Base-by-base conservation (phyloP, 768 basidiomycete species). In the Zangia roseola region DNA sequence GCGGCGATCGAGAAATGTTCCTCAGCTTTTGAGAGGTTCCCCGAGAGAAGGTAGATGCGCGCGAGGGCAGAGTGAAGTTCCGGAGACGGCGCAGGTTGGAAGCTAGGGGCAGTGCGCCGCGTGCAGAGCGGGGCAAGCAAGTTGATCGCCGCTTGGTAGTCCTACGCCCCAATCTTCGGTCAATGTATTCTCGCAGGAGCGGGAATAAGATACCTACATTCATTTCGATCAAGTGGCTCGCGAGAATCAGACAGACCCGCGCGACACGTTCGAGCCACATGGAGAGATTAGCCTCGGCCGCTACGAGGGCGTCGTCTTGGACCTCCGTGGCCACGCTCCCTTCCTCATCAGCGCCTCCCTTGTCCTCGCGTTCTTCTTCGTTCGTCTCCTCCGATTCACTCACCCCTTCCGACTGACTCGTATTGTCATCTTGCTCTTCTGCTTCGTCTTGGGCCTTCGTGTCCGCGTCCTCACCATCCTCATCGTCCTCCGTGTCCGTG, bases 181-280 rank as follows among this genome's bases (percentile, higher is more conserved):
- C n/a, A n/a, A n/a, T n/a, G n/a, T n/a, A n/a, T n/a, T n/a, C n/a
- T n/a, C n/a, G n/a, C n/a, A n/a, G n/a, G n/a, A n/a, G n/a, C n/a
- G n/a, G n/a, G n/a, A n/a, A 36, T 19, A n/a, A 17, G 31, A 10
- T 3, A 48, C 70, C 19, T 39, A 86, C 89, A 75, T 88, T 89
- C 83, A 91, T 89, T 68, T 93, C 91, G 44, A 89, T 72, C 60
- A 92, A 68, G 67, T 92, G 88, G 30, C 86, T 86, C 2, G 89
- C 88, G 40, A 91, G 77, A 52, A 91, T 90, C 46, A 93, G 64
- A 45, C 77, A 81, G n/a, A 92, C 70, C 41, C 91, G 73, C 14
- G 85, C 79, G 4, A 83, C 83, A 47, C 90, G 80, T 65, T 93
- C 90, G 51, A 82, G 83, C 90, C 90, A 93, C 88, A 91, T 91